Evolutionary conservation across 2,329 filamentous ascomycete genomes (phyloP).

Genomic region (Xylaria polymorpha): DNA sequence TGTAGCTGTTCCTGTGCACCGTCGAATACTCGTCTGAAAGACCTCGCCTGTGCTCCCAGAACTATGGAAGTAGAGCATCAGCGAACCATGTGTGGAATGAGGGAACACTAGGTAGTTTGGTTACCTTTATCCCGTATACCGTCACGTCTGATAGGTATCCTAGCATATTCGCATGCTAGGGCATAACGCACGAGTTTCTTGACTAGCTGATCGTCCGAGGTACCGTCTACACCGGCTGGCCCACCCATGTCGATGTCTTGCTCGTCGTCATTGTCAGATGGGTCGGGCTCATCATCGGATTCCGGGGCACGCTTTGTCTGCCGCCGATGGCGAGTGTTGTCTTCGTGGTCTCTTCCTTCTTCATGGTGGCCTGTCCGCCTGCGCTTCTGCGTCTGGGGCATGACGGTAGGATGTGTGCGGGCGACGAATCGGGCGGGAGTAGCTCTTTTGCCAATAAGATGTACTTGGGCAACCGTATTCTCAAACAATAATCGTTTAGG

Average conservation of each 20-base stretch:
- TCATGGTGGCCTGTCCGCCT: constrained; percentile 52
- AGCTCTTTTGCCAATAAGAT: not conserved
- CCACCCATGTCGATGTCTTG: constrained; percentile 36
- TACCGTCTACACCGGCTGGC: constrained; percentile 33
- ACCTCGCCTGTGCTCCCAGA: constrained; percentile 74
- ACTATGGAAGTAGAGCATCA: constrained; percentile 58
- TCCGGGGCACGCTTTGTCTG: constrained; percentile 44
- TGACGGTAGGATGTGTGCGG: constrained; percentile 28
- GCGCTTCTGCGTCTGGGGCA: constrained; percentile 49
- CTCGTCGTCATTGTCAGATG: constrained; percentile 35
- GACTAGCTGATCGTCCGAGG: constrained; percentile 64
- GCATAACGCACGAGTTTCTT: constrained; percentile 78
- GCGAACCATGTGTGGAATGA: not conserved
- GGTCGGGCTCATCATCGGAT: constrained; percentile 52
- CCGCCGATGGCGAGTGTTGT: constrained; percentile 46
- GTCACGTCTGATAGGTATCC: constrained; percentile 68
- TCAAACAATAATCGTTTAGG: not conserved
- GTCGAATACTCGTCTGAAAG: constrained; percentile 82
- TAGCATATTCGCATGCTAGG: constrained; percentile 72
- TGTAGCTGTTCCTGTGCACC: constrained; percentile 78
- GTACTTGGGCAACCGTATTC: not conserved
- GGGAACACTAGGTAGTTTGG: too few relatives aligned
- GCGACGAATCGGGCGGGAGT: not conserved
- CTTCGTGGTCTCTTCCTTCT: constrained; percentile 48
- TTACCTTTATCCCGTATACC: constrained; percentile 73